A percentile compares a stretch with the other conserved stretches of the same genome.
These are phyloP conservation scores for Podospora conica DNA, from an alignment of 495 filamentous ascomycete species.

Conservation along the genomic window DNA sequence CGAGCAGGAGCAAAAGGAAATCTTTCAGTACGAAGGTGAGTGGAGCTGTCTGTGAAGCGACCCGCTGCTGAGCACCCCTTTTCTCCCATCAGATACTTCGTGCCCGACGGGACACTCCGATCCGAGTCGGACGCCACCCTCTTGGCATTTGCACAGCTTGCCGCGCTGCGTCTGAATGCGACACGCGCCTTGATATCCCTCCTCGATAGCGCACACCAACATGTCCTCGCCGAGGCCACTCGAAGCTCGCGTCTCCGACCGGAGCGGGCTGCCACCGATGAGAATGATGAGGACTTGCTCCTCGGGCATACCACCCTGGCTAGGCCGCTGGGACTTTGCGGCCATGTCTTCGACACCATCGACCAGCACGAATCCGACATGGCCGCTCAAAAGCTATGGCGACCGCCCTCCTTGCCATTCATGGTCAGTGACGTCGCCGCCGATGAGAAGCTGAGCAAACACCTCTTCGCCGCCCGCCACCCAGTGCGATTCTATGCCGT, in stretches of 20 bases:
- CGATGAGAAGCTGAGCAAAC: conserved; percentile 12
- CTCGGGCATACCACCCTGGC: conserved; percentile 14
- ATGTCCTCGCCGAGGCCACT: conserved; percentile 21
- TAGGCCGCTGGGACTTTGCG: conserved; percentile 16
- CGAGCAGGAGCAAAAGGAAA: too few relatives aligned
- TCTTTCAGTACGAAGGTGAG: too few relatives aligned
- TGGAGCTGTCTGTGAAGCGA: too few relatives aligned
- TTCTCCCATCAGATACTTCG: conserved; percentile 5
- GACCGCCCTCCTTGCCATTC: conserved; percentile 6
- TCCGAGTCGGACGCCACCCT: conserved; percentile 3
- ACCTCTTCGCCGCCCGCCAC: conserved; percentile 15
- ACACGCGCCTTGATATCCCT: conserved; percentile 15
- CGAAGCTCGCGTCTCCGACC: conserved; percentile 8
- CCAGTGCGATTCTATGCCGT: conserved; percentile 15
- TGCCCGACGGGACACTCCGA: conserved; percentile 1
- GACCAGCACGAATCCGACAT: neutral
- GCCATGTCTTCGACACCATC: conserved; percentile 11
- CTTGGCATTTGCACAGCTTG: conserved; percentile 12
- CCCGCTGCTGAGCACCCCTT: too few relatives aligned
- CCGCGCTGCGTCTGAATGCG: conserved; percentile 10
- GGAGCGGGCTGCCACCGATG: conserved; percentile 4
- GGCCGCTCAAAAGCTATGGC: neutral
- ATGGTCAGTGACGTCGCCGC: conserved; percentile 14
- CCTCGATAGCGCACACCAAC: conserved; percentile 13
- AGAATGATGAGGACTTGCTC: conserved; percentile 7